A percentile compares a stretch with the other conserved stretches of the same genome.
phyloP scores from a whole-genome alignment of 108 stramenopile genomes.

The Pseudonitzschia multistriata region DNA sequence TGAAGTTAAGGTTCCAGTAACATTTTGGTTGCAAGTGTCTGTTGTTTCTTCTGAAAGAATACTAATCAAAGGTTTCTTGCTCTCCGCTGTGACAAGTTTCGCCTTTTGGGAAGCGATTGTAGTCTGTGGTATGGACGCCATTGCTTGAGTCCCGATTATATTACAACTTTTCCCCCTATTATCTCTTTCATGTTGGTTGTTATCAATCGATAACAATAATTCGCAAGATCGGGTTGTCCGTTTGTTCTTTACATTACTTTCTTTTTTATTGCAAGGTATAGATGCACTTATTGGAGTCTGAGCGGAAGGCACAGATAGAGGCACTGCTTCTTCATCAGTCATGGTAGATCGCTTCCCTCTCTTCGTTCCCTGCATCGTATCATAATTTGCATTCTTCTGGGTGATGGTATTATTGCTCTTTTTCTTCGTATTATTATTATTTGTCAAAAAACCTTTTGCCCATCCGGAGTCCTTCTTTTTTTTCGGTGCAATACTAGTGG shows the following conservation, averaged over 20 bases:
- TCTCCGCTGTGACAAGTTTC: not conserved
- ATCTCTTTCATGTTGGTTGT: not conserved
- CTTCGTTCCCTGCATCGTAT: not conserved
- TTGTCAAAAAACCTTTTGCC: not conserved
- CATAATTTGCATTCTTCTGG: not conserved
- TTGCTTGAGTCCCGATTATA: no score
- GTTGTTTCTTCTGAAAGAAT: not conserved
- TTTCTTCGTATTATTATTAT: not conserved
- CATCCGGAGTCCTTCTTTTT: not conserved
- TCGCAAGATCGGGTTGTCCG: not conserved
- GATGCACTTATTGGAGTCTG: no score
- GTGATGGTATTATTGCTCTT: not conserved
- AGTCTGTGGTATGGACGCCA: not conserved
- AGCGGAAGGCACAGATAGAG: no score
- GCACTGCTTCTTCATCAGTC: no score
- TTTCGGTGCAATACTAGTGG: not conserved
- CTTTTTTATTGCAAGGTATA: no score
- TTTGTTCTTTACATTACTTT: not conserved
- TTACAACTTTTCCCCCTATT: no score
- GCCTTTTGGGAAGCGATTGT: not conserved
- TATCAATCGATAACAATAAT: not conserved
- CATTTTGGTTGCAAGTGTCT: not conserved
- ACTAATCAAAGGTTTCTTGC: not conserved
- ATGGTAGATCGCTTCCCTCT: no score
- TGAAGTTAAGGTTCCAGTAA: not conserved